Conservation (phyloP, 306 rosid species). For the Cotoneaster glaucophyllus region DNA sequence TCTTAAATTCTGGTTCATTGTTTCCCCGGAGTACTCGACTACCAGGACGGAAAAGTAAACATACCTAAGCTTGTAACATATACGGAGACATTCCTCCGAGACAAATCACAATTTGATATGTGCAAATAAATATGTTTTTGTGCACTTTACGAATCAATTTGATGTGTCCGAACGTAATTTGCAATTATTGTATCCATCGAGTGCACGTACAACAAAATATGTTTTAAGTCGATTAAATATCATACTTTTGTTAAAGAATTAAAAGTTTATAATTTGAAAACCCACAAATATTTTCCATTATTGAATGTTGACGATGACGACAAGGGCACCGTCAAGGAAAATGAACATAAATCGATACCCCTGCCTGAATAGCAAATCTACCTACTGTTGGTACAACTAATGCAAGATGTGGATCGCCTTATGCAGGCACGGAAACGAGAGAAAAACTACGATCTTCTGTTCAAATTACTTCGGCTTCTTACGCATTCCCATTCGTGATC, state of each 20-base stretch:
- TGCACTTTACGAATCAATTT: too few relatives aligned
- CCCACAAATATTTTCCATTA: background rate
- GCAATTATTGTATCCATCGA: background rate
- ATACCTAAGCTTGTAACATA: too few relatives aligned
- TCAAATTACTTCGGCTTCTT: slow-evolving; percentile 54
- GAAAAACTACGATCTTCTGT: background rate
- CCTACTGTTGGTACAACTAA: background rate
- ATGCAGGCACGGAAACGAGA: background rate
- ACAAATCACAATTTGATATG: too few relatives aligned
- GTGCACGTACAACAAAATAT: background rate
- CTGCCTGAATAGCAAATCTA: background rate
- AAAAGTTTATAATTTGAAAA: background rate
- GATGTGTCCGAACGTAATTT: too few relatives aligned
- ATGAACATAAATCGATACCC: background rate
- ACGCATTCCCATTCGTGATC: slow-evolving; percentile 94
- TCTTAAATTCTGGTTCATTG: background rate
- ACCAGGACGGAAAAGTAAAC: too few relatives aligned
- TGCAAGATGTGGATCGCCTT: background rate
- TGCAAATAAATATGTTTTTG: background rate
- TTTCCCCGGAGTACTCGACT: too few relatives aligned
- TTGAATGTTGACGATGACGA: background rate
- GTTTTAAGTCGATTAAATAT: background rate
- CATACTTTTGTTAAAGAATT: background rate
- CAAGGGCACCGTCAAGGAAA: background rate
- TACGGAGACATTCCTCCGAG: too few relatives aligned